These are phyloP conservation scores for Coniferiporia weirii DNA, from an alignment of 1,284 basidiomycete genomes.

Conservation along the genomic window DNA sequence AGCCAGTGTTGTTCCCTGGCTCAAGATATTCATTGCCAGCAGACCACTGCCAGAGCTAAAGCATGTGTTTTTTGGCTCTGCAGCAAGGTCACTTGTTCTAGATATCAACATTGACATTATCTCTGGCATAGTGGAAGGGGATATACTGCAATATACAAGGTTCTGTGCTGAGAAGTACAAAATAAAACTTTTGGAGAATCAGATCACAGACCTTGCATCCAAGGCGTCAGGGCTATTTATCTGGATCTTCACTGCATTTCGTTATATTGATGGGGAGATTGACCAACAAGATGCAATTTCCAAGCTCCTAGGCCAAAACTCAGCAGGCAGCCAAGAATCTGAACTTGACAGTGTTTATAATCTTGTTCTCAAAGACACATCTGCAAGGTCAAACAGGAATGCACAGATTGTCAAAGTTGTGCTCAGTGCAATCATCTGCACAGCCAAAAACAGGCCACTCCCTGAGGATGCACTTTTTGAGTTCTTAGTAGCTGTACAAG, in stretches of 20 bases:
- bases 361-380: not conserved
- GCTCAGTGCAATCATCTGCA: not conserved
- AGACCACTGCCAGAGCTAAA: not conserved
- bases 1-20: not conserved
- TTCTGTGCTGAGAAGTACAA: not conserved
- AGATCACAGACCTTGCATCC: not conserved
- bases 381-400: not conserved
- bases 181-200: not conserved
- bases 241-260: not conserved
- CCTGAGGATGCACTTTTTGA: not conserved
- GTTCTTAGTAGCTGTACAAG: not conserved
- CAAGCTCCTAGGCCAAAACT: not conserved
- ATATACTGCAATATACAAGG: not conserved
- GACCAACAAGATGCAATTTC: not conserved
- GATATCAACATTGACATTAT: not conserved
- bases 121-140: not conserved
- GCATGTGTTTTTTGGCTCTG: not conserved
- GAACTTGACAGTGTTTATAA: not conserved
- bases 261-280: not conserved
- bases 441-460: not conserved
- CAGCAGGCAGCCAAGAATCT: not conserved
- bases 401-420: not conserved
- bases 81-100: not conserved
- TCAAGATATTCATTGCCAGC: constrained; percentile 3
- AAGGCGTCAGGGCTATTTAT: not conserved